Evolutionary conservation across 768 basidiomycete species (phyloP), one percentile per base, ranked within the genome.

Genomic region (Mycena rebaudengoi): DNA sequence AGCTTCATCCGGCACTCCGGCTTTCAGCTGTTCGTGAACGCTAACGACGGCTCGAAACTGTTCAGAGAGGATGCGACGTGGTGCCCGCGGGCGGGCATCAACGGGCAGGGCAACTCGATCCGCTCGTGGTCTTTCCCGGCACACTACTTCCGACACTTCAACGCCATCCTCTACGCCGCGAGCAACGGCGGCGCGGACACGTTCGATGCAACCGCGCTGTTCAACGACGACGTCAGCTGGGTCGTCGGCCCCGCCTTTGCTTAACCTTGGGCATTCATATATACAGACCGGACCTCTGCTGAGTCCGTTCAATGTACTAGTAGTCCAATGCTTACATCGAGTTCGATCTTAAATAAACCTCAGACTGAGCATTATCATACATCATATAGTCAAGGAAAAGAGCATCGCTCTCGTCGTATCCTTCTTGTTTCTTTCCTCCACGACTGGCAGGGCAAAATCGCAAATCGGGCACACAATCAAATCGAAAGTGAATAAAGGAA

Each of bases 91-190:
- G 33, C 35, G 20, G 53, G 53, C 18, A 6, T 63, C 23, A 63
- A 63, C 46, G 54, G 51, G 37, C 32, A 54, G 44, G 61, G 61
- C 25, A 62, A 56, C 44, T 45, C 61, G 44, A 35, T 62, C 32
- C 53, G 62, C 29, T 48, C 54, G 2, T 63, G 62, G 62, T 46
- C 45, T 33, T 63, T 40, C 54, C 62, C 62, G 39, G 29, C 62
- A 14, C 62, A 51, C 49, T 63, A 56, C 39, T 56, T 56, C 45
- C 44, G 62, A 20, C 62, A 63, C 40, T 63, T 50, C 40, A 63
- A 57, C 45, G 41, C 28, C 45, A 50, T 49, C 39, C 33, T 43
- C n/a, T 62, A 33, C 44, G 51, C 51, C 14, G 60, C 60, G 43
- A 62, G 51, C 51, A 62, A 62, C 51, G 60, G 62, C 37, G 62